These are phyloP conservation scores for Botrytis aclada DNA, from an alignment of 2,329 filamentous ascomycete genomes.

Conservation along the genomic window DNA sequence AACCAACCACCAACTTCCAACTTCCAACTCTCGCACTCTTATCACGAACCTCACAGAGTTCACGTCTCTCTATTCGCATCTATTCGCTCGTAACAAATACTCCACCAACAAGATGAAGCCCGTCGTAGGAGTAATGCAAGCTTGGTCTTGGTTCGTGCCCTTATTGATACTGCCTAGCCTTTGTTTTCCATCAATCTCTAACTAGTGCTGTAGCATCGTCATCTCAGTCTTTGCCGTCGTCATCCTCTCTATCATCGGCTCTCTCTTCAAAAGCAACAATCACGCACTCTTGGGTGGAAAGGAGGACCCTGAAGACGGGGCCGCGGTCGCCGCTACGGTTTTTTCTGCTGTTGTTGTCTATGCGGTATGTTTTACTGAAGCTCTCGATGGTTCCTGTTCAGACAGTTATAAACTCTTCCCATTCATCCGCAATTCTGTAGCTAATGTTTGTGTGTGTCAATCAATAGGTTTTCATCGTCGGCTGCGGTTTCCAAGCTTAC, in stretches of 20 bases:
- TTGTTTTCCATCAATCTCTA: slow-evolving; percentile 15
- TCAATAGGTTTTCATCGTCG: slow-evolving; percentile 76
- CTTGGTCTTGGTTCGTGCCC: slow-evolving; percentile 81
- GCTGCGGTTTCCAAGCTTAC: slow-evolving; percentile 85
- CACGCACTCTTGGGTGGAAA: slow-evolving; percentile 78
- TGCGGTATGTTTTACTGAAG: slow-evolving; percentile 58
- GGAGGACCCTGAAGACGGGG: slow-evolving; percentile 60
- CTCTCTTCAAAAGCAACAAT: slow-evolving; percentile 75
- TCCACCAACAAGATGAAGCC: slow-evolving; percentile 70
- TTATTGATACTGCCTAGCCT: slow-evolving; percentile 3
- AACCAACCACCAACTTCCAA: background rate
- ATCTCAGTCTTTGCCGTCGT: slow-evolving; percentile 64
- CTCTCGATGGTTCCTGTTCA: slow-evolving; percentile 10
- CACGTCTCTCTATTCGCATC: background rate
- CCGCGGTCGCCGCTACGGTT: slow-evolving; percentile 76
- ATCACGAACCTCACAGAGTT: background rate
- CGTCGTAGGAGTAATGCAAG: slow-evolving; percentile 84
- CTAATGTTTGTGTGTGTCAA: background rate
- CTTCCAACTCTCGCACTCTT: background rate
- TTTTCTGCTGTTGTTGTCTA: slow-evolving; percentile 90
- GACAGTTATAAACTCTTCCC: background rate
- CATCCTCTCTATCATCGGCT: slow-evolving; percentile 61
- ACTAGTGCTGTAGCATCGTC: slow-evolving; percentile 59
- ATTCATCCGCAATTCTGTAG: background rate
- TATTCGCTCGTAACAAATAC: background rate